Base-by-base conservation (phyloP, 768 basidiomycete genomes). In the Tricholoma bakamatsutake region DNA sequence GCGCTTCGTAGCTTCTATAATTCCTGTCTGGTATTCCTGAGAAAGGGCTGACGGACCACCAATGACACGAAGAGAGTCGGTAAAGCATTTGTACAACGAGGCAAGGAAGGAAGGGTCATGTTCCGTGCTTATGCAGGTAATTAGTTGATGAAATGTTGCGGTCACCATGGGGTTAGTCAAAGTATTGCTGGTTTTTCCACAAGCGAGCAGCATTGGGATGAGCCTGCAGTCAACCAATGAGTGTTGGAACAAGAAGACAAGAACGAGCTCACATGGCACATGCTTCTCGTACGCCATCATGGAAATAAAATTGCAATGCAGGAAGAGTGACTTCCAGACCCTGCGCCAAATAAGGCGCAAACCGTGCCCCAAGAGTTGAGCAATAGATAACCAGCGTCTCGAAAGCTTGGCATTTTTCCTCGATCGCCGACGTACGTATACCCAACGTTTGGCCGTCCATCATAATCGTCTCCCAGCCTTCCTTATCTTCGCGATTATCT, bases 351-450 rank as follows among this genome's bases (percentile, higher is more conserved):
- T 89, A 93, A 0, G 89, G 88, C 0, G 82, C 84, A 61, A 90
- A 91, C 2, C 77, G 74, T 0, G 78, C 71, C 0, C 81, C 80
- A 0, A 93, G 76, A 4, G 85, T 83, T 40, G 83, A 85, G 59
- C 83, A 85, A 64, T 91, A 88, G 18, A 91, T 87, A 12, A 91
- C 82, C 6, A 93, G 76, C n/a, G 88, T 91, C 64, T 91, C 88
- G 60, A 92, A 90, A 2, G 91, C 90, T 64, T 90, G 87, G 55
- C 89, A 90, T 64, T 93, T 93, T 61, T 93, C 90, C 64, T 93
- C 90, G 62, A 93, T 83, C 0, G 82, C 81, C 0, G 88, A 84
- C 2, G 90, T 93, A 53, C 86, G 80, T 59, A 93, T 88, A 1
- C 87, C 88, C 24, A 90, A 77, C 15, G 82, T 80, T 49, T 86